Evolutionary conservation across 2,329 filamentous ascomycete genomes (phyloP), one percentile per base, ranked within the genome.

Genomic region (Claviceps sp.): DNA sequence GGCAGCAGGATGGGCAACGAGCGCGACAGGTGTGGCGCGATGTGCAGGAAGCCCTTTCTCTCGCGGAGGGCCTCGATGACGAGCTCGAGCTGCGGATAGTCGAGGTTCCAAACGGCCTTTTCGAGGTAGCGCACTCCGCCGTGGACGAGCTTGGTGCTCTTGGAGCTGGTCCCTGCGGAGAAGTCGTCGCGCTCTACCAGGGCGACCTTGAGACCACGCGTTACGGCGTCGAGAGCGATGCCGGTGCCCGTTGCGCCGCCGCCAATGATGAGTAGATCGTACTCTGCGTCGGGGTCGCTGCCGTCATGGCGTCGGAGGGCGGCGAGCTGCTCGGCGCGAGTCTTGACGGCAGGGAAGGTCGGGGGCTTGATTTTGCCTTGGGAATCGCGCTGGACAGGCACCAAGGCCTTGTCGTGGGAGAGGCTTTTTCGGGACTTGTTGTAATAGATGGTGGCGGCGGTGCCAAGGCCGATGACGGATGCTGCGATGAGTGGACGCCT

Each of bases 81-180:
- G 47, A 93, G 77, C 63, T 83, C 74, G 63, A 88, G 86, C 76
- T 93, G 86, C 59, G 82, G 83, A 66, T 89, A 90, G 67, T 93
- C 86, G 61, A 91, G 72, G 65, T 90, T 86, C 82, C 83, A 88
- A 48, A 93, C 81, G 51, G 86, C 86, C 73, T 93, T 93, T 67
- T 93, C 87, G 54, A 93, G 74, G 65, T 91, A 93, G 58, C 86
- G 79, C 54, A 93, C 87, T 62, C 86, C 86, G 59, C 86, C 86
- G 68, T 93, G 86, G 18, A 93, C 87, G 50, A 93, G 75, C 70
- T 93, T 93, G 48, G 86, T 93, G 70, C 85, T 89, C 72, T 91
- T 91, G 67, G 84, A 88, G 71, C 85, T 89, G 42, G 86, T 91
- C 34, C 87, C 86, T 56, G 83, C 78, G 60, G 83, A 84, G 65